Evolutionary conservation across 2,329 filamentous ascomycete genomes (phyloP), one percentile per base, ranked within the genome.

Genomic region (Sporothrix globosa): DNA sequence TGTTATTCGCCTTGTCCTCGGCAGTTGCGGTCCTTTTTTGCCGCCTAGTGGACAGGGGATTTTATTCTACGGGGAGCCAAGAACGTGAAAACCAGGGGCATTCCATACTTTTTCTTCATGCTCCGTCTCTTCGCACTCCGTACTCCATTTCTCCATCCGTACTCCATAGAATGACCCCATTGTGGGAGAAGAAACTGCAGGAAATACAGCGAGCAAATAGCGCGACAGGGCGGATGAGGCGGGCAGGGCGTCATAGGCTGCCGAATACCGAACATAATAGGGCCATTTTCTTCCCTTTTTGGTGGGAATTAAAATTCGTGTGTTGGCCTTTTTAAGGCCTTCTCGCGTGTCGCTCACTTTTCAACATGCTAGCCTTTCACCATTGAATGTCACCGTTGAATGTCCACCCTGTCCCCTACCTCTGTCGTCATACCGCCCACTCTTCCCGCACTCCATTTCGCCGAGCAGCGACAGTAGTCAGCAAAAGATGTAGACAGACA

Each of bases 1-100:
- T 44, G 41, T 17, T 14, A 13, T 44, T 17, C 17, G 41, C 41
- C 41, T 14, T 44, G 11, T 44, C 44, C 60, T 44, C 46, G 61
- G 61, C 61, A 66, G 41, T 65, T 66, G 61, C 24, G 44, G 61
- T 50, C 44, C 44, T 39, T 52, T 66, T 65, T 52, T 50, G 48
- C 61, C 27, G 50, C 39, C 46, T 66, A 52, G 44, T 13, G 61
- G 61, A 52, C 44, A 24, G 19, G 44, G 44, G 3, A 10, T 44
- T 24, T 61, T 44, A 39, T 61, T 63, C 39, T 46, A 63, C 58
- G 61, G 61, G 61, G 61, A 44, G 60, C 21, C 13, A 21, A 48
- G 13, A 66, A 50, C n/a, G 7, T 19, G 27, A 34, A 4, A 54
- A 34, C 30, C 41, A 17, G 53, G 53, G 27, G 53, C 27, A 24